These are phyloP conservation scores for Ogataea methanolica DNA, from an alignment of 805 yeast species.

Conservation along the genomic window DNA sequence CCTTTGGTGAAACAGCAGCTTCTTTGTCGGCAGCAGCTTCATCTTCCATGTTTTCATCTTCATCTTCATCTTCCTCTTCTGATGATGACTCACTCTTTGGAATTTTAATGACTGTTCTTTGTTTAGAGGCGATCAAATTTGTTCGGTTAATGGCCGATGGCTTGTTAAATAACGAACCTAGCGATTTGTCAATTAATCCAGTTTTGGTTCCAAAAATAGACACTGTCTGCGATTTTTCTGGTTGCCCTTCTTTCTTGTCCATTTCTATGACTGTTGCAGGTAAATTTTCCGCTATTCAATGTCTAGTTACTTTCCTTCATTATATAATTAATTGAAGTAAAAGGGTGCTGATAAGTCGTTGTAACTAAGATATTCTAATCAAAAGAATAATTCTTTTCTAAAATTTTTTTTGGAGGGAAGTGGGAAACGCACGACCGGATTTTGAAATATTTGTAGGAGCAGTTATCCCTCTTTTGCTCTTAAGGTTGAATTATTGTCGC, in stretches of 20 bases:
- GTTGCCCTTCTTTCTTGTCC: conserved; percentile 1
- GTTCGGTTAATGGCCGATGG: conserved; percentile 42
- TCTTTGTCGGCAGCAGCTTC: conserved; percentile 17
- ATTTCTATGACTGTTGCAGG: background rate
- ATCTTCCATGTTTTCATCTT: conserved; percentile 18
- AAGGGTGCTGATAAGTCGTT: no score
- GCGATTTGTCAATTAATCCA: background rate
- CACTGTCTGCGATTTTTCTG: background rate
- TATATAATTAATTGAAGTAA: no score
- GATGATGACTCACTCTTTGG: conserved; percentile 5
- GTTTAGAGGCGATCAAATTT: conserved; percentile 24
- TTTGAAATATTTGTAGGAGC: no score
- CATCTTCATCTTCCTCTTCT: conserved; percentile 8
- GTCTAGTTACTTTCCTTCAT: no score
- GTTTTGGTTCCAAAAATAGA: conserved; percentile 1
- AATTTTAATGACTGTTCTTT: conserved; percentile 18
- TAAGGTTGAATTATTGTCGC: no score
- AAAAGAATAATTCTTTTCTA: no score
- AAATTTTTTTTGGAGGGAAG: no score
- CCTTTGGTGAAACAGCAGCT: conserved; percentile 21
- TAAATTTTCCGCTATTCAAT: no score
- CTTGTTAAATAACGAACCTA: conserved; percentile 33
- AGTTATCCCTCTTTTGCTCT: no score
- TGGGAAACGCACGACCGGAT: no score
- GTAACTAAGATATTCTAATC: no score